These are phyloP conservation scores for Delitschia confertaspora DNA, from an alignment of 495 filamentous ascomycete genomes.

Conservation along the genomic window DNA sequence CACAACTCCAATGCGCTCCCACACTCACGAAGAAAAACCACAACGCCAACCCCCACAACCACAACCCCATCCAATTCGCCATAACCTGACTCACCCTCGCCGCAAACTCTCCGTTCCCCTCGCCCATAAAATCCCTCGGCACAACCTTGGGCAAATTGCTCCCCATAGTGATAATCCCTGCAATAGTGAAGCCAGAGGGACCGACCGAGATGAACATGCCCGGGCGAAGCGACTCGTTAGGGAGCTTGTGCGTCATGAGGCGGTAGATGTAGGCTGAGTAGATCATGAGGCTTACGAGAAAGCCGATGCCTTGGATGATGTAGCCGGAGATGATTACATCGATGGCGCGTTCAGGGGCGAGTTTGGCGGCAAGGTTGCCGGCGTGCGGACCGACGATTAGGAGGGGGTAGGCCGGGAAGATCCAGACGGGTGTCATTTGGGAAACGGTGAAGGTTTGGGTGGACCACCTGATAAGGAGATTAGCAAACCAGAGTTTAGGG, in stretches of 20 bases:
- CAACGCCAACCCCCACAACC: constrained; percentile 76
- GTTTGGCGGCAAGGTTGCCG: constrained; percentile 50
- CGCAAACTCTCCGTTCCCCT: constrained; percentile 42
- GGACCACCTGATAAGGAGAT: constrained; percentile 52
- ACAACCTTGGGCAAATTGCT: constrained; percentile 39
- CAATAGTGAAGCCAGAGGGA: constrained; percentile 68
- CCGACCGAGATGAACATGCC: constrained; percentile 83
- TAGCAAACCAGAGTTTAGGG: background rate
- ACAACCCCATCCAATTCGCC: constrained; percentile 55
- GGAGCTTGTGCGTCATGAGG: constrained; percentile 86
- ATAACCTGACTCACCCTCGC: constrained; percentile 48
- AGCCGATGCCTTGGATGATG: constrained; percentile 73
- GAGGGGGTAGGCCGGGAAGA: constrained; percentile 82
- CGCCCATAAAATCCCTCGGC: constrained; percentile 49
- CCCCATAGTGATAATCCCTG: constrained; percentile 56
- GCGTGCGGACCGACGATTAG: constrained; percentile 72
- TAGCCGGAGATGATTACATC: constrained; percentile 62
- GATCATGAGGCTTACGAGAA: constrained; percentile 77
- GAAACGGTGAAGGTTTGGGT: constrained; percentile 71
- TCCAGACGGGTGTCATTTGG: constrained; percentile 87
- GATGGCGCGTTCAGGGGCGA: constrained; percentile 40
- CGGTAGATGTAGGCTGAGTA: constrained; percentile 80
- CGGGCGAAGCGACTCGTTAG: constrained; percentile 63
- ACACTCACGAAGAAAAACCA: constrained; percentile 82
- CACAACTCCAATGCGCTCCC: constrained; percentile 65